Conservation (phyloP, 148 eudicot genomes). For the Persicaria maculosa region DNA sequence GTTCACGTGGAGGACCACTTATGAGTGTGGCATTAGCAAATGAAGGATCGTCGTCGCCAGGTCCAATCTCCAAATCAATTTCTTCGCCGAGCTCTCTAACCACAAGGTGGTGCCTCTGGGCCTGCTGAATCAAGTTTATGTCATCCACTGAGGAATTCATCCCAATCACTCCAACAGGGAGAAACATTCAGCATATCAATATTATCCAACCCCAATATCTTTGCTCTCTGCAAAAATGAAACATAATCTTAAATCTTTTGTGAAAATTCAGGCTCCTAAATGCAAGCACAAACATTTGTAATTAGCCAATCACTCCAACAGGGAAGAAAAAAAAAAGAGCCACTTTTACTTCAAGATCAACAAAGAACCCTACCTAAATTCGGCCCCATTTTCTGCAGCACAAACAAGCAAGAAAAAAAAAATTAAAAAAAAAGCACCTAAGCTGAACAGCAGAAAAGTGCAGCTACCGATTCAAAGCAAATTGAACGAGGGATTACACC, state of each 20-base stretch:
- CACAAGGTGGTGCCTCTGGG: slow-evolving; percentile 76
- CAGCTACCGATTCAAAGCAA: background rate
- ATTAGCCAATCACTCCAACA: no score
- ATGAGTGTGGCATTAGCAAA: slow-evolving; percentile 59
- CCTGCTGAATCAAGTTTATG: slow-evolving; percentile 79
- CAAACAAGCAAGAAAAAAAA: background rate
- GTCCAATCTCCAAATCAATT: slow-evolving; percentile 91
- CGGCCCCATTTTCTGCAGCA: background rate
- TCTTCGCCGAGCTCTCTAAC: slow-evolving; percentile 88
- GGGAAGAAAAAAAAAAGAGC: no score
- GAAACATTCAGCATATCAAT: slow-evolving; percentile 92
- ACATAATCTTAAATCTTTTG: no score
- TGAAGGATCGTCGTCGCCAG: slow-evolving; percentile 74
- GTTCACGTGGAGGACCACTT: slow-evolving; percentile 49
- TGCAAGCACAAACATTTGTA: no score
- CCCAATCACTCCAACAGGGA: slow-evolving; percentile 56
- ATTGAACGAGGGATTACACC: background rate
- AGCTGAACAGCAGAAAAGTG: background rate
- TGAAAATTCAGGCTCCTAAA: background rate
- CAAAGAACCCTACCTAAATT: background rate
- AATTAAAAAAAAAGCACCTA: background rate
- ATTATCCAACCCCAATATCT: slow-evolving; percentile 15
- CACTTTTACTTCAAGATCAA: background rate
- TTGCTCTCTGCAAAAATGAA: background rate
- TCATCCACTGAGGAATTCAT: slow-evolving; percentile 93